Percentiles rank a stretch among this genome's conserved stretches.
Conservation (phyloP, 2,329 filamentous ascomycete species). For the Fusarium buharicum region DNA sequence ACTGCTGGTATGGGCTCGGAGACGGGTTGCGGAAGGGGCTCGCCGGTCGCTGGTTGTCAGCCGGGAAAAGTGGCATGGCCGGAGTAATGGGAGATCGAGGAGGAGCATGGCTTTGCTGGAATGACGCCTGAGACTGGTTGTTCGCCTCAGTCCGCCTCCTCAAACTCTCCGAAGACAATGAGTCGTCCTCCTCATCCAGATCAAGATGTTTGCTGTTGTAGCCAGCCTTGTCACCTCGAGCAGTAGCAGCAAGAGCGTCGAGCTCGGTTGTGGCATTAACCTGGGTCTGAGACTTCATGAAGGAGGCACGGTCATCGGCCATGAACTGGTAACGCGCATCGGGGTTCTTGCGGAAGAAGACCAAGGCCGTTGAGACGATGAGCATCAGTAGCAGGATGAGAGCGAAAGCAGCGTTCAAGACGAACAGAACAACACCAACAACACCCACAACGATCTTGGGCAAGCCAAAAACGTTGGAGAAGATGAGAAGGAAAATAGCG, state of each 20-base stretch:
- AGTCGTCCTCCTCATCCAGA: constrained; percentile 57
- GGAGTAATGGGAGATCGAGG: constrained; percentile 55
- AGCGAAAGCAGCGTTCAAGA: constrained; percentile 86
- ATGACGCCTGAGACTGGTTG: constrained; percentile 49
- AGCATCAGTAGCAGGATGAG: constrained; percentile 85
- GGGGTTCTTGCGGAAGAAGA: constrained; percentile 90
- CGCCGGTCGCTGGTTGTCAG: constrained; percentile 49
- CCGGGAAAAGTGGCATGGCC: constrained; percentile 57
- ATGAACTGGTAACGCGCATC: constrained; percentile 96
- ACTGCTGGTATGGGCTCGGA: constrained; percentile 50
- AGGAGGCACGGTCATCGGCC: constrained; percentile 94
- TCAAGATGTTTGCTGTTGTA: constrained; percentile 57
- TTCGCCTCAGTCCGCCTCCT: constrained; percentile 50
- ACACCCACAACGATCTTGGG: constrained; percentile 86
- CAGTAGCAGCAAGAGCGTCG: constrained; percentile 88
- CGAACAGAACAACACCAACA: constrained; percentile 88
- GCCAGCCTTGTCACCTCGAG: constrained; percentile 79
- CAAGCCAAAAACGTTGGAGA: constrained; percentile 86
- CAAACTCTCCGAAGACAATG: constrained; percentile 53
- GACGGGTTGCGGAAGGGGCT: constrained; percentile 52
- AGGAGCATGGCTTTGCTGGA: constrained; percentile 44
- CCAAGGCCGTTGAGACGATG: constrained; percentile 67
- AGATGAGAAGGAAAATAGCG: constrained; percentile 87
- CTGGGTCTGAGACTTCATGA: constrained; percentile 95
- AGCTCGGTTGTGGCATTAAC: constrained; percentile 82